Base-by-base conservation (phyloP, 768 basidiomycete species). In the Mycena sanguinolenta region DNA sequence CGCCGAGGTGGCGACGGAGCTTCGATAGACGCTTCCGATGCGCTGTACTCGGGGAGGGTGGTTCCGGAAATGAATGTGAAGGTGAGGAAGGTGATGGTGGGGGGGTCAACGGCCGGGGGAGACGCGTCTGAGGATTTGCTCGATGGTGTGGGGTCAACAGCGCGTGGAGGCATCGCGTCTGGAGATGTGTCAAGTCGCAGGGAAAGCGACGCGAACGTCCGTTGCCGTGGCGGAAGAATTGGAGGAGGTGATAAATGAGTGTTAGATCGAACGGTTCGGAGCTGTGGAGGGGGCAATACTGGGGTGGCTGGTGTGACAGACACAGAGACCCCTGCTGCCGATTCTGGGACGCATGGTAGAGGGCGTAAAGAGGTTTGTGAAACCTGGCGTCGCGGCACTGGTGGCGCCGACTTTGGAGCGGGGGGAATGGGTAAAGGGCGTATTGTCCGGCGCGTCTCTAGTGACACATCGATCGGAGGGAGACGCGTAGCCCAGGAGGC, bases 1-100 rank as follows among this genome's bases (percentile, higher is more conserved):
- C 79, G 34, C 81, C 82, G 30, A 82, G 75, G 58, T 79, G 78
- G 27, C 80, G 82, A 7, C 75, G 79, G 17, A 81, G 77, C 64
- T 82, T 82, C 19, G 75, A 75, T 19, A 80, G 70, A 19, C 81
- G 78, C 64, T 70, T 76, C 21, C 73, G 76, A 25, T 72, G 78
- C n/a, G 74, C 75, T 23, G 78, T 81, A 16, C 46, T 70, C 3
- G 82, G 80, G 5, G 82, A 75, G 2, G 74, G 78, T 16, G 74
- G 73, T 36, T 72, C 60, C 0, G 75, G 75, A 38, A 75, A 54
- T 17, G 44, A 9, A 21, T 57, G 49, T 12, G 44, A 9, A 21
- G 62, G 49, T 12, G 62, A 23, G 34, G 34, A 69, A 50, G 49
- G 53, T 58, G 57, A 32, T 19, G 44, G 62, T 38, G 27, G 61